Base-by-base conservation (phyloP, 441 rosid genomes). In the Gossypium trilobum region DNA sequence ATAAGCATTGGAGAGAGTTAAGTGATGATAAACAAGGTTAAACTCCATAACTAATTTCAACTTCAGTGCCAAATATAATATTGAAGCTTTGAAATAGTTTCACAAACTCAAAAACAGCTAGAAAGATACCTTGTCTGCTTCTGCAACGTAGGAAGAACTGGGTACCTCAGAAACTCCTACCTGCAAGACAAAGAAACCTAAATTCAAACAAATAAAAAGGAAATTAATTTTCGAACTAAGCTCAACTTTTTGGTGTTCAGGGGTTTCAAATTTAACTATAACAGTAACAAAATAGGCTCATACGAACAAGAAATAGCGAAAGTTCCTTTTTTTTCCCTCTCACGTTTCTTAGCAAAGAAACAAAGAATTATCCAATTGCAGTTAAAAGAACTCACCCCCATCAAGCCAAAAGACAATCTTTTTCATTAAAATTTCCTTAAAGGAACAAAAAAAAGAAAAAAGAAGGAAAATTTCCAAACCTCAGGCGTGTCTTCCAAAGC, bases 81-180 rank as follows among this genome's bases (percentile, higher is more conserved):
- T 42, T 17, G 16, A n/a, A 25, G 65, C 22, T 58, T 69, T 20
- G n/a, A 65, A 65, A 31, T 44, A 33, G n/a, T 5, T 54, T 70
- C 20, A 19, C 13, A 52, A 54, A 17, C 19, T 54, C 8, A 70
- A 54, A 63, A 14, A 23, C 8, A 72, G 59, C 69, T 56, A 27
- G 31, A 62, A 71, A 46, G 46, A 31, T 80, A 87, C 90, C 87
- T 83, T 80, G 50, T 88, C 95, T 0, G 81, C 81, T 61, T 86
- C 91, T 3, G 80, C 81, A 74, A 87, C 55, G 0, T 78, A 74
- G 0, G 87, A 80, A 75, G 87, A 76, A 77, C 85, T 75, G 65
- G 75, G 81, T 14, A 74, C 72, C 80, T 83, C 88, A 66, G 86
- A 76, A 74, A 56, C 77, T 73, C 78, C 82, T 78, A 75, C 70